Conservation (phyloP, 768 basidiomycete species). For the Hericium alpestre region DNA sequence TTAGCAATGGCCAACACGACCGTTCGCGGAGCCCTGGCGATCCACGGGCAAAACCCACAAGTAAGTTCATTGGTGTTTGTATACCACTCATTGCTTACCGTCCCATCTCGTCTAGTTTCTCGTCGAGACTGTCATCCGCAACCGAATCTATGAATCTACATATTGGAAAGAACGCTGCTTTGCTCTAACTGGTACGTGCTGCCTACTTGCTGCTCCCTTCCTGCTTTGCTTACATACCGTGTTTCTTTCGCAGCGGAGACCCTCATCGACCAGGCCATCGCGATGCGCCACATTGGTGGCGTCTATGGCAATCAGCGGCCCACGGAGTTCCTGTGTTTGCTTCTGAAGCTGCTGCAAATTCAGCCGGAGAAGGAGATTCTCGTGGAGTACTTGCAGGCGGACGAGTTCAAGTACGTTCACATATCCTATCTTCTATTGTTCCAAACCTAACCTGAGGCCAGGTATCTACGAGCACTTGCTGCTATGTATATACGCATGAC, state of each 20-base stretch:
- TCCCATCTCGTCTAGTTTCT: conserved; percentile 49
- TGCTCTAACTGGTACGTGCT: conserved; percentile 71
- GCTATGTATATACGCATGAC: conserved; percentile 94
- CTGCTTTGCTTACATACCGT: not conserved
- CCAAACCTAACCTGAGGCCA: conserved; percentile 20
- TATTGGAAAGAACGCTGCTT: conserved; percentile 99
- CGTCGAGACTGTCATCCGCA: conserved; percentile 93
- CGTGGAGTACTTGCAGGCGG: conserved; percentile 87
- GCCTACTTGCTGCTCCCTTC: not conserved
- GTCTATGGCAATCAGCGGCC: conserved; percentile 94
- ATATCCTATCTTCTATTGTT: not conserved
- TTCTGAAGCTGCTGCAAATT: conserved; percentile 89
- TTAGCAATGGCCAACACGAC: conserved; percentile 82
- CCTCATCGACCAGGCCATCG: conserved; percentile 88
- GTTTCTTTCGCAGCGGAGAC: conserved; percentile 55
- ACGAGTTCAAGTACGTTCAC: conserved; percentile 90
- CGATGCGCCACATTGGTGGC: conserved; percentile 74
- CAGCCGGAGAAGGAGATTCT: conserved; percentile 98
- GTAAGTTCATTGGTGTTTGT: conserved; percentile 28
- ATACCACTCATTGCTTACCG: conserved; percentile 12
- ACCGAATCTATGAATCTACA: conserved; percentile 86
- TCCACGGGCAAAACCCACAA: conserved; percentile 97
- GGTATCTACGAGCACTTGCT: conserved; percentile 89
- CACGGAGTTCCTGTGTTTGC: conserved; percentile 85
- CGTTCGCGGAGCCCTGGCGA: conserved; percentile 73